These are phyloP conservation scores for Kwoniella sp. DNA, from an alignment of 768 basidiomycete species.

Conservation along the genomic window DNA sequence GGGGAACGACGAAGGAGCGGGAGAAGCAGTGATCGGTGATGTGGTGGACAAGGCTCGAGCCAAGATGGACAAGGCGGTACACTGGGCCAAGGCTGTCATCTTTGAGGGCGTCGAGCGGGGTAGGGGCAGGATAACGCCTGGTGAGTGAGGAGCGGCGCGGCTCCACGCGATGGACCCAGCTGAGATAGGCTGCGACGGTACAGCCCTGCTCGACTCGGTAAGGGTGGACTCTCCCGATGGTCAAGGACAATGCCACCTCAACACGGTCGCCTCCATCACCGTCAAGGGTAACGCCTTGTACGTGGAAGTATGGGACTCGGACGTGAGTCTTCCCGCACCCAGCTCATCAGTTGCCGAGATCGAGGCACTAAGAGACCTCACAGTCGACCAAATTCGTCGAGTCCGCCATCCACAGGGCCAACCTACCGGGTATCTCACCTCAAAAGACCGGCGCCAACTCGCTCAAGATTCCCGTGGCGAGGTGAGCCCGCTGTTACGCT, in stretches of 20 bases:
- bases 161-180: background rate
- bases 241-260: conserved; percentile 28
- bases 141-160: conserved; percentile 25
- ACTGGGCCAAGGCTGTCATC: conserved; percentile 49
- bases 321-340: conserved; percentile 25
- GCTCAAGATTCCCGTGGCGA: conserved; percentile 43
- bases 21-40: conserved; percentile 16
- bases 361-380: background rate
- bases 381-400: conserved; percentile 45
- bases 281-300: conserved; percentile 38
- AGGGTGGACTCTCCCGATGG: conserved; percentile 32
- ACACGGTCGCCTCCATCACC: conserved; percentile 45
- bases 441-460: conserved; percentile 39
- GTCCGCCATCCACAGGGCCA: conserved; percentile 47
- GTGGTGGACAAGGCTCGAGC: conserved; percentile 36
- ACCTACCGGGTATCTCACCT: conserved; percentile 48
- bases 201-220: conserved; percentile 49
- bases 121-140: conserved; percentile 42
- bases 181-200: background rate
- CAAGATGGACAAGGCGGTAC: conserved; percentile 51
- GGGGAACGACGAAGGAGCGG: conserved; percentile 11
- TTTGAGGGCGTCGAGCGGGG: conserved; percentile 49
- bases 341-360: background rate
- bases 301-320: conserved; percentile 47
- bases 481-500: conserved; percentile 24